Percentiles rank a stretch among this genome's conserved stretches.
Conservation (phyloP, 2,329 filamentous ascomycete genomes). For the Eutypa lata region DNA sequence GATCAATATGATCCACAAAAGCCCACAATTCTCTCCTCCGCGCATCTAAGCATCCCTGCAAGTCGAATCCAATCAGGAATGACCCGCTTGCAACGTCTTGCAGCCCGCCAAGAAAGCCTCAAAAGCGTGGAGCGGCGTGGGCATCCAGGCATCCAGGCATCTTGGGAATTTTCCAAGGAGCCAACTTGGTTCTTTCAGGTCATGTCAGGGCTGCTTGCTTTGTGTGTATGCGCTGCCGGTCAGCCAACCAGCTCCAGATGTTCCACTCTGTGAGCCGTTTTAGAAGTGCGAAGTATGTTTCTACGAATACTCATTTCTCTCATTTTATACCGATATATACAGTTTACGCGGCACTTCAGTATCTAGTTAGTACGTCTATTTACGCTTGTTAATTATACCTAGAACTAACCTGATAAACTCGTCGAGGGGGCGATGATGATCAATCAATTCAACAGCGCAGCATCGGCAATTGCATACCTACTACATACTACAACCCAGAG, state of each 20-base stretch:
- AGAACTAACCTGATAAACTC: too few relatives aligned
- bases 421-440: neutral
- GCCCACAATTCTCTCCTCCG: neutral
- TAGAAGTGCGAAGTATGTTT: too few relatives aligned
- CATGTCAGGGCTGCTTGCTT: neutral
- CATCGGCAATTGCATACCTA: neutral
- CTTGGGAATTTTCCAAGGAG: too few relatives aligned
- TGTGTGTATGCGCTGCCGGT: neutral
- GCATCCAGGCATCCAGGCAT: too few relatives aligned
- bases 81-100: neutral
- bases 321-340: too few relatives aligned
- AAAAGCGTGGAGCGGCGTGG: too few relatives aligned
- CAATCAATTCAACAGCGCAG: neutral
- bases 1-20: neutral
- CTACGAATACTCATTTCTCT: too few relatives aligned
- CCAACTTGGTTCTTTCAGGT: neutral
- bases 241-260: neutral
- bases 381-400: too few relatives aligned
- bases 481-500: too few relatives aligned
- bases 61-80: neutral
- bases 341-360: too few relatives aligned
- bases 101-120: neutral
- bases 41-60: neutral
- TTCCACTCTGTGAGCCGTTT: neutral
- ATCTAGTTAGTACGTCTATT: too few relatives aligned